Evolutionary conservation across 2,329 filamentous ascomycete genomes (phyloP).

Genomic region (Diaporthe sp.): DNA sequence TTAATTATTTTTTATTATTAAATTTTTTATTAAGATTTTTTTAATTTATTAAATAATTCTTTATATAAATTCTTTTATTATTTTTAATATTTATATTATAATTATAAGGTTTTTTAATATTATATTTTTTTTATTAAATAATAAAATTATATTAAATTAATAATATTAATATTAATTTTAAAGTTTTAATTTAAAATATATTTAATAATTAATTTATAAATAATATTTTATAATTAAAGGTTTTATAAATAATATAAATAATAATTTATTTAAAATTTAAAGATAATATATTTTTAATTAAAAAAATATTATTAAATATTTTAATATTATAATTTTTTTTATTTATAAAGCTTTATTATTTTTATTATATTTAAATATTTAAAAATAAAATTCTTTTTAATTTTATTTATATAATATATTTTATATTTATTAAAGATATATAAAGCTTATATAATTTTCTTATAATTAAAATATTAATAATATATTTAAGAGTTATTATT

Average conservation of each 20-base stretch:
- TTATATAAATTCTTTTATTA: too few relatives aligned
- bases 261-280: not conserved
- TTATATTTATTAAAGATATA: not conserved
- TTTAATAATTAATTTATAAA: not conserved
- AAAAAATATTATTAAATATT: not conserved
- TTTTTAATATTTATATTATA: too few relatives aligned
- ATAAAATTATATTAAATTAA: too few relatives aligned
- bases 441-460: too few relatives aligned
- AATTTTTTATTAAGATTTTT: too few relatives aligned
- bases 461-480: too few relatives aligned
- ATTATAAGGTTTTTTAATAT: too few relatives aligned
- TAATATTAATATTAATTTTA: too few relatives aligned
- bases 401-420: not conserved
- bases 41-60: too few relatives aligned
- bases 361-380: not conserved
- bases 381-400: not conserved
- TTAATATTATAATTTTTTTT: not conserved
- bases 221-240: not conserved
- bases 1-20: too few relatives aligned
- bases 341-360: not conserved
- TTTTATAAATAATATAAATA: not conserved
- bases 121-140: too few relatives aligned
- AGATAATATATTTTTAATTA: not conserved
- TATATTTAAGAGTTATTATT: too few relatives aligned
- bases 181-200: not conserved